A percentile compares a stretch with the other conserved stretches of the same genome.
These are phyloP conservation scores for Backusella westeae DNA, from an alignment of 192 early-diverging fungal genomes.

Conservation along the genomic window DNA sequence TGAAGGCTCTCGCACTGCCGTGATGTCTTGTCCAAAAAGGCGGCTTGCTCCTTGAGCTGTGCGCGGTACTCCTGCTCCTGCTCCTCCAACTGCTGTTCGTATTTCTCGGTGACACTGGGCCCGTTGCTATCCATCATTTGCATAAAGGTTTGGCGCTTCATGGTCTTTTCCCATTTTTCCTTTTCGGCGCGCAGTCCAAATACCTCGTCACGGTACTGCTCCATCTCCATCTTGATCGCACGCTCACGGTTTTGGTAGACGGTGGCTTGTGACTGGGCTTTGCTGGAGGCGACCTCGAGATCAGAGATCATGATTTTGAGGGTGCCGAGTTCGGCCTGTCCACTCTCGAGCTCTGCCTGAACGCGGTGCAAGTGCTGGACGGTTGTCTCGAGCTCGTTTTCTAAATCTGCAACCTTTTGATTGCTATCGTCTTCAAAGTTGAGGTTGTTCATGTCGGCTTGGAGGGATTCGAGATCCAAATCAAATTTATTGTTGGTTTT, in stretches of 20 bases:
- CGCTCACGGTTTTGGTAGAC: conserved; percentile 16
- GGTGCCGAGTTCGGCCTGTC: neutral
- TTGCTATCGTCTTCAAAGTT: conserved; percentile 8
- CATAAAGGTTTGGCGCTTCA: conserved; percentile 39
- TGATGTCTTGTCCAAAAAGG: conserved; percentile 20
- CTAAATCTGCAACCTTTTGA: neutral
- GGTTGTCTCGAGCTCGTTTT: neutral
- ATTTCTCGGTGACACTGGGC: conserved; percentile 19
- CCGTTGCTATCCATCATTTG: conserved; percentile 35
- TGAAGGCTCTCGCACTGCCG: conserved; percentile 18
- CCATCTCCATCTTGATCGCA: conserved; percentile 29
- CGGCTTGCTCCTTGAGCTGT: conserved; percentile 33
- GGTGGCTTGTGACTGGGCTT: conserved; percentile 15
- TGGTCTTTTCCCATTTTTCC: conserved; percentile 36
- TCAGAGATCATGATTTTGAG: conserved; percentile 22
- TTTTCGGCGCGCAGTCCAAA: conserved; percentile 24
- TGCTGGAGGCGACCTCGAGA: conserved; percentile 33
- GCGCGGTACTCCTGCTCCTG: conserved; percentile 37
- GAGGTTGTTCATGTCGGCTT: conserved; percentile 11
- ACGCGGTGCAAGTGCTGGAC: neutral
- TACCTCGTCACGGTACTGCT: conserved; percentile 27
- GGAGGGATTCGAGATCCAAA: conserved; percentile 4
- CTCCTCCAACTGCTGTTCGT: conserved; percentile 34
- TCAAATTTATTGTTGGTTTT: neutral
- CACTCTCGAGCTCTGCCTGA: neutral